These are phyloP conservation scores for Cladosporium halotolerans DNA, from an alignment of 2,329 filamentous ascomycete species.

Conservation along the genomic window DNA sequence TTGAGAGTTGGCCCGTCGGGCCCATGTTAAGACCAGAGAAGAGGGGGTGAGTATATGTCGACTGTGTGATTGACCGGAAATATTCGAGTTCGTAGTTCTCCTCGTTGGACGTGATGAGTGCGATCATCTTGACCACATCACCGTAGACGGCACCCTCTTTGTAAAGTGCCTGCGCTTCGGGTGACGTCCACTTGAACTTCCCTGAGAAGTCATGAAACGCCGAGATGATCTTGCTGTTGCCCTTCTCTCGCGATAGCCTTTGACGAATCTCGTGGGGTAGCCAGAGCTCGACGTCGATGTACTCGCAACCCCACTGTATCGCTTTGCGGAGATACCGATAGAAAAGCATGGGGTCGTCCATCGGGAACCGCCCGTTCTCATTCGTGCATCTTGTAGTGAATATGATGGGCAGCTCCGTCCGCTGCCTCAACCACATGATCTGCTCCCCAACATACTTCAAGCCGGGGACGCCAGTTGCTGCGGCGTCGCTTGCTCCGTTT, in stretches of 20 bases:
- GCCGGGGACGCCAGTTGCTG: slow-evolving; percentile 53
- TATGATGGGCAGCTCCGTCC: slow-evolving; percentile 83
- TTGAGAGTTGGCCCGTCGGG: slow-evolving; percentile 74
- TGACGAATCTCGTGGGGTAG: slow-evolving; percentile 69
- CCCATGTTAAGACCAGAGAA: slow-evolving; percentile 85
- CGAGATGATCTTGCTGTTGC: slow-evolving; percentile 81
- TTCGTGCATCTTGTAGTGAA: slow-evolving; percentile 77
- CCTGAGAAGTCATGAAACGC: slow-evolving; percentile 86
- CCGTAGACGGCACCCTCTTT: slow-evolving; percentile 65
- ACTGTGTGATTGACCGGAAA: slow-evolving; percentile 70
- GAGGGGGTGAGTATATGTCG: slow-evolving; percentile 64
- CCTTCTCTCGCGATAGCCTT: slow-evolving; percentile 61
- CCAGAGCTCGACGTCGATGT: slow-evolving; percentile 85
- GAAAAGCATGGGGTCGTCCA: slow-evolving; percentile 69
- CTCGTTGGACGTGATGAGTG: slow-evolving; percentile 71
- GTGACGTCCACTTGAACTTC: slow-evolving; percentile 73
- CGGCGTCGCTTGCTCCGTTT: slow-evolving; percentile 53
- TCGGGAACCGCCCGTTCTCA: slow-evolving; percentile 79
- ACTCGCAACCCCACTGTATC: slow-evolving; percentile 84
- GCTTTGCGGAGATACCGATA: slow-evolving; percentile 76
- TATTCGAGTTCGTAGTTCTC: slow-evolving; percentile 89
- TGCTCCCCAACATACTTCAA: slow-evolving; percentile 80
- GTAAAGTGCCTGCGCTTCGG: slow-evolving; percentile 66
- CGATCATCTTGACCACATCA: slow-evolving; percentile 88
- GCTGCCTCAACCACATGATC: slow-evolving; percentile 74